These are phyloP conservation scores for Saccharomyces kudriavzevii DNA, from an alignment of 805 yeast species.

Conservation along the genomic window DNA sequence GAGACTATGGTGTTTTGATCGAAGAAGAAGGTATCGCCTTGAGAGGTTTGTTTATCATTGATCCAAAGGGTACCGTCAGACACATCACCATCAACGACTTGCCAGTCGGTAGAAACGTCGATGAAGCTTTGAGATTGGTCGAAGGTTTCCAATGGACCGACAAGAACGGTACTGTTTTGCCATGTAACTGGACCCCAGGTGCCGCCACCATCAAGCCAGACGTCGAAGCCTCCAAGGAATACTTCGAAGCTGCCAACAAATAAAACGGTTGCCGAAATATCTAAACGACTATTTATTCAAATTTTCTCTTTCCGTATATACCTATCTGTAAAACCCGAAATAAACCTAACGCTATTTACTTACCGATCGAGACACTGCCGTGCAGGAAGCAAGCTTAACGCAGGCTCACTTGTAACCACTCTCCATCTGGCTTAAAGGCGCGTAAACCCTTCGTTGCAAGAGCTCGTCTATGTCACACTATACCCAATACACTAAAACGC, in stretches of 20 bases:
- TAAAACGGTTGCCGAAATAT: not conserved
- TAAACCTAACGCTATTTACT: not conserved
- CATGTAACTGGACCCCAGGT: slow-evolving; percentile 99
- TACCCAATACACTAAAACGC: not conserved
- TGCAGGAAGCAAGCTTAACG: not conserved
- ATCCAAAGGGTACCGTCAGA: slow-evolving; percentile 90
- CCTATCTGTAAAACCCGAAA: not conserved
- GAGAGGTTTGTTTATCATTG: slow-evolving; percentile 97
- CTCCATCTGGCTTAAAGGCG: not conserved
- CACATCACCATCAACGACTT: slow-evolving; percentile 97
- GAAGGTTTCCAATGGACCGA: slow-evolving; percentile 99
- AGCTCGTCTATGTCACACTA: not conserved
- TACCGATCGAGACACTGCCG: not conserved
- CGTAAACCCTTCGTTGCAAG: not conserved
- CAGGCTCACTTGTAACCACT: not conserved
- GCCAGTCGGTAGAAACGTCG: slow-evolving; percentile 98
- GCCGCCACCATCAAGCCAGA: slow-evolving; percentile 84
- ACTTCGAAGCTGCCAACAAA: slow-evolving; percentile 59
- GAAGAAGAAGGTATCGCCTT: slow-evolving; percentile 95
- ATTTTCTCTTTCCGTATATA: not conserved
- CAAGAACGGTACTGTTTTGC: slow-evolving; percentile 98
- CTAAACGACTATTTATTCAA: not conserved
- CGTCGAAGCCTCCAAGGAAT: slow-evolving; percentile 69
- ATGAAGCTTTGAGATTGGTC: slow-evolving; percentile 92
- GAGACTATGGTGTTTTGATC: slow-evolving; percentile 93